A percentile compares a stretch with the other conserved stretches of the same genome.
phyloP scores from a whole-genome alignment of 331 rosid genomes.

The Erythrophleum ivorense region DNA sequence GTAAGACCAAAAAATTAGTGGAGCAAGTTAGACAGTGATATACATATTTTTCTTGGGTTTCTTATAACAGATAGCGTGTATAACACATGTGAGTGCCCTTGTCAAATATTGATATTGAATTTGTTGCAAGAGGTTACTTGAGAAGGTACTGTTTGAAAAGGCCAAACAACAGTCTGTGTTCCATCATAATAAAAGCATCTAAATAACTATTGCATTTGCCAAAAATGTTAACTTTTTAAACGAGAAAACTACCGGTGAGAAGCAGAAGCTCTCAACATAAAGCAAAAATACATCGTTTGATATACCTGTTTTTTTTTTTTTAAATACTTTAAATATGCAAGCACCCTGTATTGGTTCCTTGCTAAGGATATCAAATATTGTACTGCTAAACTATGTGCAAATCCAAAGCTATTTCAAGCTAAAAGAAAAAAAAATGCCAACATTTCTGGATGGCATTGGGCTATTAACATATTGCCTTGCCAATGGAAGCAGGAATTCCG shows the following conservation, averaged over 20 bases:
- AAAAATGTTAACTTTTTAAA: neutral
- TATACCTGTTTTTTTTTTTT: neutral
- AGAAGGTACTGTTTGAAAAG: neutral
- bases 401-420: neutral
- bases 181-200: neutral
- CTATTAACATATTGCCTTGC: neutral
- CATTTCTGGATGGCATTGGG: neutral
- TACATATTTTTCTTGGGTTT: neutral
- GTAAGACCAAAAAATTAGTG: constrained; percentile 43
- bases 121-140: neutral
- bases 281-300: neutral
- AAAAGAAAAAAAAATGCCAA: neutral
- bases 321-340: neutral
- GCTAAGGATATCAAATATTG: neutral
- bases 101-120: neutral
- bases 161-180: neutral
- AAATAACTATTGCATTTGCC: neutral
- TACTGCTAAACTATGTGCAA: neutral
- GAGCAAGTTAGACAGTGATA: constrained; percentile 20
- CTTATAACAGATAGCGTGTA: neutral
- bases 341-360: too few relatives aligned
- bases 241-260: neutral
- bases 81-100: neutral
- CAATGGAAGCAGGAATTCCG: too few relatives aligned
- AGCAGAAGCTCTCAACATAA: neutral